phyloP scores from a whole-genome alignment of 208 protist species.

The Leishmania mexicana region DNA sequence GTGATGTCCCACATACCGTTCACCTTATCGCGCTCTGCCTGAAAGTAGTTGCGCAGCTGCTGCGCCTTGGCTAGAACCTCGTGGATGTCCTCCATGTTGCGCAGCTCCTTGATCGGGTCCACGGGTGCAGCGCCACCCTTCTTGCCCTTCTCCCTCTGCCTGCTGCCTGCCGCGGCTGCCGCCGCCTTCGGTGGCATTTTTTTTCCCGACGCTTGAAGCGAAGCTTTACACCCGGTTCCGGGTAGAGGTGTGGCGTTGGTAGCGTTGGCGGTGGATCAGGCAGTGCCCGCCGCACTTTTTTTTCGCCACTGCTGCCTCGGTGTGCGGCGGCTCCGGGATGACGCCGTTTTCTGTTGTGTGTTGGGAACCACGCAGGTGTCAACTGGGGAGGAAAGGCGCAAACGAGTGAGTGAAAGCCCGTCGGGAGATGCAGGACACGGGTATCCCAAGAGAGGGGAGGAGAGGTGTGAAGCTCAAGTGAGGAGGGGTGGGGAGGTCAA shows the following conservation, averaged over 20 bases:
- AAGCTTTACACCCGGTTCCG: neutral
- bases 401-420: neutral
- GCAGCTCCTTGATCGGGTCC: conserved; percentile 46
- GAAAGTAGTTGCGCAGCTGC: conserved; percentile 96
- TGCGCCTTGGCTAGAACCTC: conserved; percentile 87
- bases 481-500: neutral
- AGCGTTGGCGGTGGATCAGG: neutral
- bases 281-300: neutral
- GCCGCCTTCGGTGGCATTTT: conserved; percentile 45
- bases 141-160: conserved; percentile 34
- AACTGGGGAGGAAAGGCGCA: neutral
- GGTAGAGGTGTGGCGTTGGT: neutral
- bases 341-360: neutral
- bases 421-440: neutral
- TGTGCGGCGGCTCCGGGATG: neutral
- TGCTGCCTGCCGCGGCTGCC: conserved; percentile 17
- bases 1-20: conserved; percentile 93
- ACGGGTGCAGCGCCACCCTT: conserved; percentile 23
- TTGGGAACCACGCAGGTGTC: neutral
- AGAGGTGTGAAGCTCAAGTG: neutral
- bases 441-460: neutral
- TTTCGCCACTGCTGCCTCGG: neutral
- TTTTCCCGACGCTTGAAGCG: neutral
- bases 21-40: conserved; percentile 96
- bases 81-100: conserved; percentile 65